Evolutionary conservation across 305 asterid species (phyloP).

Genomic region (Solanum hybrid): DNA sequence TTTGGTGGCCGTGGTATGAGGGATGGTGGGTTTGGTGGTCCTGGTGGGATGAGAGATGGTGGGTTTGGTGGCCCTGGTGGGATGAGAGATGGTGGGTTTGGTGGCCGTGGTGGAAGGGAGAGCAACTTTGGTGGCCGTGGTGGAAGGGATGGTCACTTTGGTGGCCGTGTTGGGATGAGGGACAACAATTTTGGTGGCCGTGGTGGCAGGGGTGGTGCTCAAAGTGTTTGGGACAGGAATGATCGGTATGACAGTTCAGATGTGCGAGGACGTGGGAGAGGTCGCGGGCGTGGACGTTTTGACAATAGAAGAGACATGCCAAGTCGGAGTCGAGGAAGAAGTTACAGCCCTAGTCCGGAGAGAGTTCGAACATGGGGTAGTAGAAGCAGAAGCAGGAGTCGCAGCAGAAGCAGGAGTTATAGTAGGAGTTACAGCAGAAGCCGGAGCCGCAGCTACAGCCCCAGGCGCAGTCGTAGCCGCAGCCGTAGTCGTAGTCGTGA

Average conservation of each 20-base stretch:
- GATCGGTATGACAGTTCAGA: conserved; percentile 47
- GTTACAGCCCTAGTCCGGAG: conserved; percentile 62
- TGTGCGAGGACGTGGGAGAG: conserved; percentile 72
- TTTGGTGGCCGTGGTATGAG: conserved; percentile 54
- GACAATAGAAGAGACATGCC: conserved; percentile 54
- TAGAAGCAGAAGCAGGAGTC: conserved; percentile 29
- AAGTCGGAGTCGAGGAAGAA: conserved; percentile 65
- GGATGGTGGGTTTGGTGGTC: conserved; percentile 46
- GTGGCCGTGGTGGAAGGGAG: conserved; percentile 25
- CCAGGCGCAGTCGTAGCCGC: conserved; percentile 19
- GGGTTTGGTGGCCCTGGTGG: conserved; percentile 56
- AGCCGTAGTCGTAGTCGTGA: conserved; percentile 38
- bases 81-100: conserved; percentile 42
- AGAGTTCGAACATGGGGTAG: conserved; percentile 80
- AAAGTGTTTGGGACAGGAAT: conserved; percentile 64
- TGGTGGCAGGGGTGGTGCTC: conserved; percentile 32
- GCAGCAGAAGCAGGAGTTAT: conserved; percentile 43
- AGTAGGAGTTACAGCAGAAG: conserved; percentile 46
- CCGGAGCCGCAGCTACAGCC: conserved; percentile 41
- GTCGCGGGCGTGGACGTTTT: conserved; percentile 67
- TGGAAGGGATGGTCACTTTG: conserved; percentile 4
- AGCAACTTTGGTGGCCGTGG: conserved; percentile 20
- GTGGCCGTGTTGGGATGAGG: conserved; percentile 34
- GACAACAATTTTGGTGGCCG: conserved; percentile 41
- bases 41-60: conserved; percentile 51